Base-by-base conservation (phyloP, 306 rosid genomes). In the Cajanus cajan region DNA sequence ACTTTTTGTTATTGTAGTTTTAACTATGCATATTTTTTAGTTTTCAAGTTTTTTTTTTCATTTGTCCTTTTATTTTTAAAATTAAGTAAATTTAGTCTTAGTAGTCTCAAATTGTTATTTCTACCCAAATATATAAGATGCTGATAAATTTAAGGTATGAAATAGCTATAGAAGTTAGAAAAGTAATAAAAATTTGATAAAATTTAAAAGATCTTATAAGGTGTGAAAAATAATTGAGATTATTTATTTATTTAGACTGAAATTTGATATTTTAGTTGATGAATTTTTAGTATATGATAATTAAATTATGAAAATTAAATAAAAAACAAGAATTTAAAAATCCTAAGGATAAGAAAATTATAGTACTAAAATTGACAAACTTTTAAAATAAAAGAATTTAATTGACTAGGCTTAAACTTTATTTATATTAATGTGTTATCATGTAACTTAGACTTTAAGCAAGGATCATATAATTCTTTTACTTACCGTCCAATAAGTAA, bases 401-500 rank as follows among this genome's bases (percentile, higher is more conserved):
- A 21, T 55, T 55, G 37, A 58, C 37, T 58, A 25, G 8, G 25
- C 34, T 11, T 14, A 13, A 7, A 51, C 4, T 3, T 24, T 61
- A 61, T 14, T 15, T 15, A 14, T 33, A 16, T 3, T 28, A 28
- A 28, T 28, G 31, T 14, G 13, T 31, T 14, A 37, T 66, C 8
- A 36, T 63, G 1, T 24, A 67, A 15, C 50, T 63, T 71, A 54
- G 55, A 55, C 73, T 73, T 77, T 8, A 85, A 78, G 78, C 75
- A 71, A 86, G 31, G 68, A 55, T 6, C 43, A 61, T 6, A 21
- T 7, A 47, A 43, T 41, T 69, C 57, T 24, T 77, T 37, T 54
- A 86, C 97, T 89, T 69, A 94, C 98, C 10, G 98, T 94, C 98
- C 98, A 94, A 36, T 94, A 94, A 55, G 98, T 94, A 86, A 94